Evolutionary conservation across 1,284 basidiomycete genomes (phyloP), one percentile per base, ranked within the genome.

Genomic region (Laetiporus sulphureus): DNA sequence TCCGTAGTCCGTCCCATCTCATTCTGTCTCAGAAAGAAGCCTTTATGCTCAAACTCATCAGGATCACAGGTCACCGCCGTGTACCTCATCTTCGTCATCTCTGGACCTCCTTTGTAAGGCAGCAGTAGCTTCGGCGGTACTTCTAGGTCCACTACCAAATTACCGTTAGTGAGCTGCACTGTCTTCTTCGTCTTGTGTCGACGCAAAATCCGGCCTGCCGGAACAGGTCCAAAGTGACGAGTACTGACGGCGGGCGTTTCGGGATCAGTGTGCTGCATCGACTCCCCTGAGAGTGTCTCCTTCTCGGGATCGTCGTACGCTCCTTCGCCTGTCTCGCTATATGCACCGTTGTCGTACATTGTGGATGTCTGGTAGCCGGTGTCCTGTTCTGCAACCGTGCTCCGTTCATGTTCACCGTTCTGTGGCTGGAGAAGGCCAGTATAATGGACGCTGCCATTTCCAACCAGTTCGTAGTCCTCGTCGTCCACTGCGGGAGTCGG

Each of bases 1-100:
- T 99, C 96, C 1, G 93, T 99, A 48, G 83, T 77, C 32, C 94
- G 73, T 29, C 79, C 77, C 53, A 70, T 79, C 54, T 86, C 73
- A 53, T 87, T 88, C 57, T 97, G 94, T 32, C 95, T 75, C 23
- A 99, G 72, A 42, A 85, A 85, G 57, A 91, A 92, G 5, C 85
- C 82, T 32, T 81, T 80, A 47, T 72, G 73, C 56, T 90, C 81
- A 58, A 98, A 97, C 30, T 93, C 85, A 58, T 99, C 91, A 0
- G 96, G 93, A 57, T 93, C 91, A 57, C 91, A 91, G 5, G 91
- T 95, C 10, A 94, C 84, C 0, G 91, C 91, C 3, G 91, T 91
- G 57, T 79, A 93, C 55, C 89, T 75, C 42, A 89, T 88, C 54
- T 79, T 79, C 56, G 73, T 83, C 65, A 91, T 93, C 67, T 98